Percentiles rank a stretch among this genome's conserved stretches.
Evolutionary conservation across 176 grass and related monocot genomes (phyloP).

Genomic region (Elaeis guineensis): DNA sequence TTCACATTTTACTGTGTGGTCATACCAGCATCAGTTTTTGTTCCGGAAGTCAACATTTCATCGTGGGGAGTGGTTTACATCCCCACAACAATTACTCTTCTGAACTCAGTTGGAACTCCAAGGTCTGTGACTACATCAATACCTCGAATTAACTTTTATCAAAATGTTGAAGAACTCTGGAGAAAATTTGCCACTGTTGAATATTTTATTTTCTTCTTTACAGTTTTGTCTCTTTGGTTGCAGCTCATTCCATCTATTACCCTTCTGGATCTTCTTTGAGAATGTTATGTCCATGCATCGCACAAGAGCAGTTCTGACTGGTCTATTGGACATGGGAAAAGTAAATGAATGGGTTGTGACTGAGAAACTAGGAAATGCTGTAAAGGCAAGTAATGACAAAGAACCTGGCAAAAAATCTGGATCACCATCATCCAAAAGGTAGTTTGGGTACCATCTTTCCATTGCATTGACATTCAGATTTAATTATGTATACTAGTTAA

Average conservation of each 20-base stretch:
- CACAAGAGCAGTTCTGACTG: conserved; percentile 50
- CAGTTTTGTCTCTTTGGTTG: not conserved
- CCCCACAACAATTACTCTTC: conserved; percentile 72
- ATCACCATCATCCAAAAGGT: conserved; percentile 25
- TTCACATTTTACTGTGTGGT: conserved; percentile 84
- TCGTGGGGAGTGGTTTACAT: conserved; percentile 77
- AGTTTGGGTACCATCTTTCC: no score
- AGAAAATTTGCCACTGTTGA: no score
- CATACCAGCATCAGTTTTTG: conserved; percentile 59
- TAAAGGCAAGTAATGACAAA: conserved; percentile 44
- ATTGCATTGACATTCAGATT: conserved; percentile 8
- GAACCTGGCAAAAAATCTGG: conserved; percentile 32
- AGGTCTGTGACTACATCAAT: conserved; percentile 25
- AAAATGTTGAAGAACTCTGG: no score
- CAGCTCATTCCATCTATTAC: conserved; percentile 88
- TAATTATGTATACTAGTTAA: no score
- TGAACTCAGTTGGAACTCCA: conserved; percentile 72
- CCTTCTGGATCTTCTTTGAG: conserved; percentile 90
- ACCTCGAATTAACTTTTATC: no score
- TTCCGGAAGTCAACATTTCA: conserved; percentile 69
- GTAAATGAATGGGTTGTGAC: conserved; percentile 99
- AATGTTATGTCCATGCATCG: conserved; percentile 94
- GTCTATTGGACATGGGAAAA: conserved; percentile 60
- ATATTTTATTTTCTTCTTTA: no score
- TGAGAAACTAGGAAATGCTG: conserved; percentile 65